phyloP scores from a whole-genome alignment of 2,329 filamentous ascomycete genomes.

The Paraphoma sp. region DNA sequence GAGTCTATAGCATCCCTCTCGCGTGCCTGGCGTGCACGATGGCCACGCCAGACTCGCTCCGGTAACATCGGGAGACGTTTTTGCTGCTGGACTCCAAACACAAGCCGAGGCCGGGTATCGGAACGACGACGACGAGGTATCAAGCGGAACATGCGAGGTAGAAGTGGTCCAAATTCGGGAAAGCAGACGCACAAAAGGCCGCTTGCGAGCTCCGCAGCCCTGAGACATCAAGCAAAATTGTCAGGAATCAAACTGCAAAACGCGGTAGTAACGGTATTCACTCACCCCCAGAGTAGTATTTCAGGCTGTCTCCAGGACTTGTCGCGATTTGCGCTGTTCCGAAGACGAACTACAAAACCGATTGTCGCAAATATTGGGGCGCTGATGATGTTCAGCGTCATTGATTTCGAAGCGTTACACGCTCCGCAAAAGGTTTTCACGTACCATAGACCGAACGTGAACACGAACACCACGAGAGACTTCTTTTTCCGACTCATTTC shows the following conservation, averaged over 20 bases:
- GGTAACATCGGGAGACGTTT: no score
- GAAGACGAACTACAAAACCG: conserved; percentile 11
- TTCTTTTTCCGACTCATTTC: conserved; percentile 15
- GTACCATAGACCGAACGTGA: conserved; percentile 9
- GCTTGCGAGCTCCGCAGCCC: conserved; percentile 7
- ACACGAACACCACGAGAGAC: conserved; percentile 14
- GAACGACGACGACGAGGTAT: no score
- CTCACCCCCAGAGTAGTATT: conserved; percentile 15
- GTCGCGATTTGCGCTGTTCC: conserved; percentile 14
- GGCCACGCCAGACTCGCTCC: no score
- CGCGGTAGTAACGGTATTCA: no score
- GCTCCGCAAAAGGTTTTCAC: conserved; percentile 2
- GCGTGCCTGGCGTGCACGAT: no score
- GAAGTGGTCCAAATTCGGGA: conserved; percentile 13
- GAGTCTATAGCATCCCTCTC: no score
- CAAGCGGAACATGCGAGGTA: neutral
- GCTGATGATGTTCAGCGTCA: conserved; percentile 2
- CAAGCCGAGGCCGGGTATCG: no score
- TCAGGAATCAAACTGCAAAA: no score
- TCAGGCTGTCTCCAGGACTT: conserved; percentile 16
- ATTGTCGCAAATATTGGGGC: conserved; percentile 13
- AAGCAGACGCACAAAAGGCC: conserved; percentile 19
- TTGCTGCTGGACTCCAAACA: no score
- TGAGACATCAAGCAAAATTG: no score
- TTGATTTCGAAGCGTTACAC: neutral